Base-by-base conservation (phyloP, 2,329 filamentous ascomycete genomes). In the Ilyonectria destructans region DNA sequence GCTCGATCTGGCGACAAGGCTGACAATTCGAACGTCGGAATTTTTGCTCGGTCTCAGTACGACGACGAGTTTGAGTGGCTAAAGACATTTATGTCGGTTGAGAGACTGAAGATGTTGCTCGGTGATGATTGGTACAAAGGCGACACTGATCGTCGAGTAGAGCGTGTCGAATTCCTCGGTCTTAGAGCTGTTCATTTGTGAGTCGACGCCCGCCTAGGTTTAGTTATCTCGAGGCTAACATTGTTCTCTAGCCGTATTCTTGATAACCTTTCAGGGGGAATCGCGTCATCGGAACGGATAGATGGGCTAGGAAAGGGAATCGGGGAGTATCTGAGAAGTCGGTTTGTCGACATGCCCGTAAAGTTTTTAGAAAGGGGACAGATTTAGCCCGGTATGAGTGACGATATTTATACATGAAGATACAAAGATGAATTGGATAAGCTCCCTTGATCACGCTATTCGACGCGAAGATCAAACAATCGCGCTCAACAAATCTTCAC, bases 261-360 rank as follows among this genome's bases (percentile, higher is more conserved):
- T 62, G 84, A 86, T 69, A 84, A 85, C 69, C 74, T 86, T 8
- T 83, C 85, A 58, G 77, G 83, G 0, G 83, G 83, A 0, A 84
- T 82, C 72, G 80, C 83, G 59, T 80, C 82, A 5, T 83, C 81
- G 40, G 79, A 77, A 55, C 79, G 79, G 1, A 84, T 85, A 52
- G 85, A 86, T 71, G 82, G 81, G 1, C 72, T 86, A 15, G 85
- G 84, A 0, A 86, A 86, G 79, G 84, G 84, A 23, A 77, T 80
- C 45, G 80, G 77, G 15, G 84, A 86, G 78, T 86, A 84, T 69
- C 55, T 86, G 58, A 74, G 84, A 54, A 81, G 81, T 23, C 83
- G 82, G 69, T 79, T 77, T n/a, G 82, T 86, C 0, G 83, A 86
- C 64, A 74, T 86, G 3, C 84, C 84, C 5, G 79, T 79, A 29